These are phyloP conservation scores for Colletotrichum destructivum DNA, from an alignment of 2,329 filamentous ascomycete genomes.

Conservation along the genomic window DNA sequence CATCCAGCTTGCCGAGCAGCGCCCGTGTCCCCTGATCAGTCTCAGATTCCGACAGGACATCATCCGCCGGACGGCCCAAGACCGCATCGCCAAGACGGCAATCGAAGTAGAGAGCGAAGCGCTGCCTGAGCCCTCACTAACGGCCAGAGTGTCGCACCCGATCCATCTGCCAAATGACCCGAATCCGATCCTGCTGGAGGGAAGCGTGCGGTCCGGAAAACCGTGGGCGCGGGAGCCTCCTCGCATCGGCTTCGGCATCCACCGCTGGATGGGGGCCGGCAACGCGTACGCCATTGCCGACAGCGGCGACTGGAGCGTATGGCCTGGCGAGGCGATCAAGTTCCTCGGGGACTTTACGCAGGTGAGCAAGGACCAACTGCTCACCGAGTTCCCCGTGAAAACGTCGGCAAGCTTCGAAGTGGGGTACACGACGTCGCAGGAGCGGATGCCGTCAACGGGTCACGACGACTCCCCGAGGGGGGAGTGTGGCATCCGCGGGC, in stretches of 20 bases:
- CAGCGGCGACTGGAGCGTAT: conserved; percentile 57
- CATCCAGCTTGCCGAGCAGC: conserved; percentile 55
- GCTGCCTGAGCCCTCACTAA: conserved; percentile 56
- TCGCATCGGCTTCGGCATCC: conserved; percentile 52
- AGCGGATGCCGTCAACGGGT: conserved; percentile 51
- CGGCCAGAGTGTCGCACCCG: conserved; percentile 54
- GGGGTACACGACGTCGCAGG: conserved; percentile 55
- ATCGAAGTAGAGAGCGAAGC: conserved; percentile 57
- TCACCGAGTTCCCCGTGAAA: conserved; percentile 48
- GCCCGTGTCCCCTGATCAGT: conserved; percentile 55
- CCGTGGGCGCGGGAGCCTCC: conserved; percentile 46
- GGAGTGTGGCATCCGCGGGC: conserved; percentile 54
- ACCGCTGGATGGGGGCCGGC: conserved; percentile 52
- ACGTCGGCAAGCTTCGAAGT: conserved; percentile 58
- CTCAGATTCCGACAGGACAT: conserved; percentile 59
- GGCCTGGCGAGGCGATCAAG: conserved; percentile 49
- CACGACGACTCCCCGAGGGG: conserved; percentile 51
- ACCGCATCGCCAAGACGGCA: conserved; percentile 43
- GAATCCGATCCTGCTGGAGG: conserved; percentile 55
- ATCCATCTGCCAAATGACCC: conserved; percentile 48
- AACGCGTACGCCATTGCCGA: conserved; percentile 58
- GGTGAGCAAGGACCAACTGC: conserved; percentile 50
- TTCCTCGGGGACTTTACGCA: conserved; percentile 53
- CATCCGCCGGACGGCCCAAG: conserved; percentile 38
- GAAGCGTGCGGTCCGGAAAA: conserved; percentile 49